phyloP scores from a whole-genome alignment of 441 rosid species.

The Manihot esculenta region DNA sequence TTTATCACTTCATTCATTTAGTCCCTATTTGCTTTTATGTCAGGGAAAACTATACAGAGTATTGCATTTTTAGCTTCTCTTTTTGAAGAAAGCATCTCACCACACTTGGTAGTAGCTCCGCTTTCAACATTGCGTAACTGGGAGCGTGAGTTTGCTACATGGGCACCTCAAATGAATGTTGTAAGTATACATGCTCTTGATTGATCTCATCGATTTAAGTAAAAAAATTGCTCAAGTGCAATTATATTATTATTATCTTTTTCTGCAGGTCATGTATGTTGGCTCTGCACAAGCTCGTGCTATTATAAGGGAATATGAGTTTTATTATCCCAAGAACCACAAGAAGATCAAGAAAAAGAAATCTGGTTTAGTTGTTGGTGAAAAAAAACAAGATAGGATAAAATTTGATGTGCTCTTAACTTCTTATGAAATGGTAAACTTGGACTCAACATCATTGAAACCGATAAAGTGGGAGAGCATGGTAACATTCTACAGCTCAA shows the following conservation, averaged over 20 bases:
- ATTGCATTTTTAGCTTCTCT: slow-evolving; percentile 98
- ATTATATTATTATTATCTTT: slow-evolving; percentile 3
- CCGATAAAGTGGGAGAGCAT: slow-evolving; percentile 98
- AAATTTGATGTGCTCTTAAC: slow-evolving; percentile 97
- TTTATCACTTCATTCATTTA: slow-evolving; percentile 9
- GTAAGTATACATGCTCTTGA: slow-evolving; percentile 46
- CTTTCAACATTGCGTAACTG: slow-evolving; percentile 97
- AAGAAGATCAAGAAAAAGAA: slow-evolving; percentile 84
- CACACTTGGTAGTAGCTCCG: slow-evolving; percentile 97
- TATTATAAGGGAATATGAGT: slow-evolving; percentile 87
- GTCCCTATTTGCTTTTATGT: slow-evolving; percentile 23
- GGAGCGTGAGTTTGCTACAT: slow-evolving; percentile 97
- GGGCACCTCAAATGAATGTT: slow-evolving; percentile 99
- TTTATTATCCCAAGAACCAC: slow-evolving; percentile 71
- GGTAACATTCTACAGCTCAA: slow-evolving; percentile 49
- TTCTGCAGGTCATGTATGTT: slow-evolving; percentile 88
- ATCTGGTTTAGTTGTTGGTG: slow-evolving; percentile 69
- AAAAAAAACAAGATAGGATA: slow-evolving; percentile 88
- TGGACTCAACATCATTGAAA: slow-evolving; percentile 75
- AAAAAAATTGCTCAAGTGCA: slow-evolving; percentile 2
- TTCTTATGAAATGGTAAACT: slow-evolving; percentile 97
- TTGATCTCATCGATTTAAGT: slow-evolving; percentile 15
- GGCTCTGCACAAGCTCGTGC: slow-evolving; percentile 89
- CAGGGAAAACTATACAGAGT: slow-evolving; percentile 99
- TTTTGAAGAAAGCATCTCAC: slow-evolving; percentile 56